Evolutionary conservation across 495 filamentous ascomycete genomes (phyloP).

Genomic region (Cryomyces antarcticus): DNA sequence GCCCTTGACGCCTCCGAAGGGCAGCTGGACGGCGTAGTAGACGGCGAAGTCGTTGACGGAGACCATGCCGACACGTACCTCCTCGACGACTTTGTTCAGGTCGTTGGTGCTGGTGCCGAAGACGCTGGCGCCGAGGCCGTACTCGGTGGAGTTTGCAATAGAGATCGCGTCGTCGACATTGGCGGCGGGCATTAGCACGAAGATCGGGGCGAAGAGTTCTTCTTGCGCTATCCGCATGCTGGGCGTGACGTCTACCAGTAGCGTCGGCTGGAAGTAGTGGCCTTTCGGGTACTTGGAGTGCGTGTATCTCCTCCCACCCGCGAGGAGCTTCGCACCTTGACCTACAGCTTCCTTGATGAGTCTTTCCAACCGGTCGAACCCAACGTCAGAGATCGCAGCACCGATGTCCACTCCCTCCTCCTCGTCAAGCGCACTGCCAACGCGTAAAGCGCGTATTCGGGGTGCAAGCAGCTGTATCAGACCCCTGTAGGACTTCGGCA

Average conservation of each 20-base stretch:
- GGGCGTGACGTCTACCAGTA: conserved; percentile 58
- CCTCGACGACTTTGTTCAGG: conserved; percentile 37
- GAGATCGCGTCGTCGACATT: conserved; percentile 21
- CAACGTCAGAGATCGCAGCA: conserved; percentile 62
- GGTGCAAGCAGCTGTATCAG: conserved; percentile 51
- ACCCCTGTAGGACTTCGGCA: conserved; percentile 47
- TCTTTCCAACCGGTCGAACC: conserved; percentile 34
- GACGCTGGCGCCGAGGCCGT: conserved; percentile 28
- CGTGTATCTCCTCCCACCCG: conserved; percentile 48
- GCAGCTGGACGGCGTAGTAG: conserved; percentile 79
- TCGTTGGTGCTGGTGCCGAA: conserved; percentile 40
- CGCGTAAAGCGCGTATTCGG: conserved; percentile 48
- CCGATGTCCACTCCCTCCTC: conserved; percentile 49
- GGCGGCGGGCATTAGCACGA: conserved; percentile 55
- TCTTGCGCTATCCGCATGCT: conserved; percentile 57
- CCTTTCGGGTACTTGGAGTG: conserved; percentile 56
- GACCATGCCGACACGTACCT: conserved; percentile 71
- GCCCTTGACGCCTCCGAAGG: conserved; percentile 74
- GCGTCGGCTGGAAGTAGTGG: conserved; percentile 80
- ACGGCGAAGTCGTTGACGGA: conserved; percentile 85
- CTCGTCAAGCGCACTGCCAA: conserved; percentile 43
- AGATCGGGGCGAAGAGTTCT: conserved; percentile 85
- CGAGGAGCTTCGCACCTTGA: conserved; percentile 59
- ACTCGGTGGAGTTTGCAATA: conserved; percentile 17
- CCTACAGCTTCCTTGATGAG: conserved; percentile 59